Base-by-base conservation (phyloP, 148 eudicot genomes). In the Rhododendron kiyosumense region DNA sequence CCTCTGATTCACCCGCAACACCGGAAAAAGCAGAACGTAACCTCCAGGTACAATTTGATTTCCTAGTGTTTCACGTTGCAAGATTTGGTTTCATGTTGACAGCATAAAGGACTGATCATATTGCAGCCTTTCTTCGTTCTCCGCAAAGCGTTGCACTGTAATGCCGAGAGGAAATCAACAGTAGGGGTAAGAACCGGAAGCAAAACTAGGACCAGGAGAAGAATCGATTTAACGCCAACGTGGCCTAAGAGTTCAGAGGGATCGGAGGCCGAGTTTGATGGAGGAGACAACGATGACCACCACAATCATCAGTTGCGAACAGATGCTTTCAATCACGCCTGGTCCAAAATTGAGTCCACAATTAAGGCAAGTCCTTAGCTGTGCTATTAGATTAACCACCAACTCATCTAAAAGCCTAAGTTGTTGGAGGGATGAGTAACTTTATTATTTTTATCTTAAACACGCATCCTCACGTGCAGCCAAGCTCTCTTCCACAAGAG, bases 71-170 rank as follows among this genome's bases (percentile, higher is more conserved):
- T 30, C 34, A 3, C 54, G 20, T 0, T 52, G 17, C 30, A 11
- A 15, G 3, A 81, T 26, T 26, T 13, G 38, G 22, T 20, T 6
- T 1, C n/a, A 7, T 0, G 26, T n/a, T 20, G 54, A 24, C 26
- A 80, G 34, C 24, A 52, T 4, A 30, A 2, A 22, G 22, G 14
- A 7, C 20, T 59, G 22, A 14, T 59, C 5, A 22, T 18, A 13
- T 26, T 71, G 69, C 88, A 95, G 97, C 94, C 96, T 6, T 93
- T 94, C 88, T 94, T 92, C 85, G 90, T 94, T 61, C 92, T 95
- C 76, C 97, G 93, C 85, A 93, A 86, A 82, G 93, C 91, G 11
- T 87, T 87, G 18, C 14, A 45, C 1, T 79, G 46, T 32, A 82
- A 45, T 52, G 83, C 67, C 1, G 85, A 67, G 9, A 86, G 78